A percentile compares a stretch with the other conserved stretches of the same genome.
These are phyloP conservation scores for Boletus coccyginus DNA, from an alignment of 768 basidiomycete genomes.

Conservation along the genomic window DNA sequence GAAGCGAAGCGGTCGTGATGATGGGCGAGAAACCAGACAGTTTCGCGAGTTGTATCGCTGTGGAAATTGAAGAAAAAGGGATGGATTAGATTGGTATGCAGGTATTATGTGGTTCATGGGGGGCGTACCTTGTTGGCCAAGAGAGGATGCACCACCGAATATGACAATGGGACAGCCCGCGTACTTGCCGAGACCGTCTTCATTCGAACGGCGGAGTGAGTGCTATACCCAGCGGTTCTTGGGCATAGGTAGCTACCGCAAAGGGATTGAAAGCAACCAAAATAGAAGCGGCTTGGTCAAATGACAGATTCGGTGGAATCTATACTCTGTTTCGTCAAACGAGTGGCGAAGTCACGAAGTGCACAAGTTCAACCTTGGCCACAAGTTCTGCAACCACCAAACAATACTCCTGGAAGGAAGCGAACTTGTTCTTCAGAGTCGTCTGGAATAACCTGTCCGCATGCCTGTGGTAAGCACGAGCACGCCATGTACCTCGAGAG, in stretches of 20 bases:
- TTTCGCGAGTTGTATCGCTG: slow-evolving; percentile 32
- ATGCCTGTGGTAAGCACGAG: neutral
- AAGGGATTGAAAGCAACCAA: slow-evolving; percentile 32
- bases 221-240: slow-evolving; percentile 24
- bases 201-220: slow-evolving; percentile 30
- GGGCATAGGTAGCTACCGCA: slow-evolving; percentile 32
- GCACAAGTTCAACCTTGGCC: slow-evolving; percentile 4
- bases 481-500: neutral
- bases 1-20: slow-evolving; percentile 36
- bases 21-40: slow-evolving; percentile 35
- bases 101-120: no score
- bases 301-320: slow-evolving; percentile 36
- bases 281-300: slow-evolving; percentile 37
- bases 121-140: slow-evolving; percentile 35
- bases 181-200: slow-evolving; percentile 29
- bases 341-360: neutral
- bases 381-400: slow-evolving; percentile 11
- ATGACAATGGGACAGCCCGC: slow-evolving; percentile 31
- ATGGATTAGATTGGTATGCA: neutral
- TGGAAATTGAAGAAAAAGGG: no score
- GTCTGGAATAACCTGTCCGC: slow-evolving; percentile 7
- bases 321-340: neutral
- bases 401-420: slow-evolving; percentile 25
- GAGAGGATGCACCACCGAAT: slow-evolving; percentile 35
- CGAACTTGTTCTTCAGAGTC: neutral